phyloP scores from a whole-genome alignment of 768 basidiomycete species.

The Leucosporidium yakuticum region DNA sequence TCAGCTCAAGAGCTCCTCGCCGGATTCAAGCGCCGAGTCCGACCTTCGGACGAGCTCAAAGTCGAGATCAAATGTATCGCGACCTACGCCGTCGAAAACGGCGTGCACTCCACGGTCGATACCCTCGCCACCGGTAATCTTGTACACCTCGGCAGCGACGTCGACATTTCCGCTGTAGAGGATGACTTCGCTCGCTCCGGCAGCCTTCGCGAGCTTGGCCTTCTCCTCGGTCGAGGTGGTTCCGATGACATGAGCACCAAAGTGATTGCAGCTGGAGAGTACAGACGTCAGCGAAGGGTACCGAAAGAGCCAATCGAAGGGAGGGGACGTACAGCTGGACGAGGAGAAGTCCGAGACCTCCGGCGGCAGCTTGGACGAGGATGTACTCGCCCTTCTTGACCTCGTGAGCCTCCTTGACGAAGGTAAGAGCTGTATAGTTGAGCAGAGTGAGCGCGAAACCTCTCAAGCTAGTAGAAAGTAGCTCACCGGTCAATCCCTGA shows the following conservation, averaged over 20 bases:
- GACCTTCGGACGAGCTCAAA: slow-evolving; percentile 26
- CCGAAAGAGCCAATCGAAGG: background rate
- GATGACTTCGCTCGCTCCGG: slow-evolving; percentile 84
- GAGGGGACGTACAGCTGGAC: slow-evolving; percentile 41
- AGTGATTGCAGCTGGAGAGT: slow-evolving; percentile 60
- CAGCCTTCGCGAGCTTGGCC: slow-evolving; percentile 65
- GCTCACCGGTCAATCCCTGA: slow-evolving; percentile 62
- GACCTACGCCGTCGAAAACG: slow-evolving; percentile 93
- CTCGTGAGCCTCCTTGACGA: slow-evolving; percentile 76
- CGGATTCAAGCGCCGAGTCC: slow-evolving; percentile 8
- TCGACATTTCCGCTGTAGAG: slow-evolving; percentile 62
- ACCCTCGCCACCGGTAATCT: slow-evolving; percentile 37
- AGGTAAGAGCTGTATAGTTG: slow-evolving; percentile 50
- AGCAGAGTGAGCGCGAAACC: background rate
- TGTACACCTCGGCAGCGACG: slow-evolving; percentile 54
- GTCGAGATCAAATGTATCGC: slow-evolving; percentile 66
- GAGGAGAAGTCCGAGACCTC: slow-evolving; percentile 61
- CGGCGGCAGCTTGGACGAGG: slow-evolving; percentile 78
- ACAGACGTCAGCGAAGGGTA: slow-evolving; percentile 42
- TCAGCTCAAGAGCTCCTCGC: slow-evolving; percentile 48
- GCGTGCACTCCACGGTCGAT: slow-evolving; percentile 55
- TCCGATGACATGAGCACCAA: slow-evolving; percentile 85
- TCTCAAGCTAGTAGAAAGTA: background rate
- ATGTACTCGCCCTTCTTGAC: slow-evolving; percentile 53
- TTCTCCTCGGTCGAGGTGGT: slow-evolving; percentile 83